Conservation (phyloP, 139 green algal genomes). For the Edaphochlamys debaryana region DNA sequence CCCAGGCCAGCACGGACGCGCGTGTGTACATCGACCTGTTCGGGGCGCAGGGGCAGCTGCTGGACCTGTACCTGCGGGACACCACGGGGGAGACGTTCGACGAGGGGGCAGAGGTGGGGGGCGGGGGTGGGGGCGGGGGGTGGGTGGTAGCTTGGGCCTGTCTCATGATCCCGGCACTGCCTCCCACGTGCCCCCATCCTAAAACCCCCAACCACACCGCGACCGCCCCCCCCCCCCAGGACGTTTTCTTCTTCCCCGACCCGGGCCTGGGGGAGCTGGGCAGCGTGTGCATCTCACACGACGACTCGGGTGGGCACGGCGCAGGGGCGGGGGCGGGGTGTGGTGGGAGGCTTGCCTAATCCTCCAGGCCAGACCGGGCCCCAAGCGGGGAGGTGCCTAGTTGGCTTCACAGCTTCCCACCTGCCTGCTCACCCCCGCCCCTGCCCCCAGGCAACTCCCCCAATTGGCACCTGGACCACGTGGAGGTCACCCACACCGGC, state of each 20-base stretch:
- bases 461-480: constrained; percentile 50
- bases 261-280: constrained; percentile 39
- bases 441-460: constrained; percentile 40
- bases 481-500: constrained; percentile 44
- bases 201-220: too few relatives aligned
- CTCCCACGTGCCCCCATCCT: too few relatives aligned
- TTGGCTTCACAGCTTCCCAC: too few relatives aligned
- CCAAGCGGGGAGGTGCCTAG: too few relatives aligned
- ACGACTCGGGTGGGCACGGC: constrained; percentile 39
- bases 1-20: constrained; percentile 43
- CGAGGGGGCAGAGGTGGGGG: constrained; percentile 16
- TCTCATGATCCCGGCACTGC: too few relatives aligned
- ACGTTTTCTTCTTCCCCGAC: constrained; percentile 53
- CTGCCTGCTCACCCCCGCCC: background rate
- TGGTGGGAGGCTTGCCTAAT: too few relatives aligned
- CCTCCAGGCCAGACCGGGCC: too few relatives aligned
- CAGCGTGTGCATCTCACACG: constrained; percentile 42
- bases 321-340: too few relatives aligned
- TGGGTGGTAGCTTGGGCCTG: too few relatives aligned
- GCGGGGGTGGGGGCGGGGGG: too few relatives aligned
- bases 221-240: background rate
- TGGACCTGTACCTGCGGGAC: constrained; percentile 48
- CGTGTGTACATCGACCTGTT: constrained; percentile 50
- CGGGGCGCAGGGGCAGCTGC: constrained; percentile 27
- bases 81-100: constrained; percentile 39